Conservation (phyloP, 345 rosid species). For the Erodium maritimum region DNA sequence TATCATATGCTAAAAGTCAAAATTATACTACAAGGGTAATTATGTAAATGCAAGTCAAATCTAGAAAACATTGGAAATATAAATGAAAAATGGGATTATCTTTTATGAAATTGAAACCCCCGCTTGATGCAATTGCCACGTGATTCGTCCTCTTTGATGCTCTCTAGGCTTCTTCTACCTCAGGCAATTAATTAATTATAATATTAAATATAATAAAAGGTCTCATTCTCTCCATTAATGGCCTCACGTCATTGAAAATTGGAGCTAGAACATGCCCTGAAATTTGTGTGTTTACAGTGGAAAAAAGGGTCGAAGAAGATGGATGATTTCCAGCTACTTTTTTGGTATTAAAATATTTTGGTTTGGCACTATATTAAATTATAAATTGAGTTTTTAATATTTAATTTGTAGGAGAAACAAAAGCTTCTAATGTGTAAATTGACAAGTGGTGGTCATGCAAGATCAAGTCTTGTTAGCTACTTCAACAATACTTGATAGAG, state of each 20-base stretch:
- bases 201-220: too few species aligned
- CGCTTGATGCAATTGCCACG: neutral
- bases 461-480: too few species aligned
- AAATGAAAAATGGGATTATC: neutral
- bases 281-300: neutral
- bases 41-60: neutral
- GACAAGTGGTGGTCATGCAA: too few species aligned
- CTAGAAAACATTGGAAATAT: neutral
- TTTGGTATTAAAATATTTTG: too few species aligned
- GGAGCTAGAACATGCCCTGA: neutral
- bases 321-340: too few species aligned
- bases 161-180: neutral
- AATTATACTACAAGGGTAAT: neutral
- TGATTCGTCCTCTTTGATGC: neutral
- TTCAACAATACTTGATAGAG: too few species aligned
- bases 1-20: too few species aligned
- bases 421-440: too few species aligned
- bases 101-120: too few species aligned
- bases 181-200: neutral
- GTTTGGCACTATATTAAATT: too few species aligned
- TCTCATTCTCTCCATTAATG: neutral
- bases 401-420: neutral
- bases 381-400: neutral
- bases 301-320: neutral
- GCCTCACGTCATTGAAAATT: neutral